These are phyloP conservation scores for Neurospora sp. DNA, from an alignment of 495 filamentous ascomycete species.

Conservation along the genomic window DNA sequence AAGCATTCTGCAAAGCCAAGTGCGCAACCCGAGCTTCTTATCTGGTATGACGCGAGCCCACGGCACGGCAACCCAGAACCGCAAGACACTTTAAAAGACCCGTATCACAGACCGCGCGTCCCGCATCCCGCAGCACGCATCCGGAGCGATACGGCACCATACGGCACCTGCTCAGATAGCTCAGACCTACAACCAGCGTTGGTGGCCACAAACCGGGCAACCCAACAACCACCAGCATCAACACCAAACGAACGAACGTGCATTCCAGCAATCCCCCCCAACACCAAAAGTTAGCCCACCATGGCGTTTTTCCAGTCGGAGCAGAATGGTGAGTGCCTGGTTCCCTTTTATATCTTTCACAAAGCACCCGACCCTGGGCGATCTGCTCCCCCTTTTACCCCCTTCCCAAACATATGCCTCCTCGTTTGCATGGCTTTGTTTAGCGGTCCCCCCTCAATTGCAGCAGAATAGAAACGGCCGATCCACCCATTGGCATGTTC, in stretches of 20 bases:
- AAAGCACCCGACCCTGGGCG: not conserved
- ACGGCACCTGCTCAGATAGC: constrained; percentile 4
- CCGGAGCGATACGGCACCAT: not conserved
- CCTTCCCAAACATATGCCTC: not conserved
- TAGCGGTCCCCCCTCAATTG: constrained; percentile 9
- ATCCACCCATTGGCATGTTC: constrained; percentile 13
- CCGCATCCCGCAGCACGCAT: not conserved
- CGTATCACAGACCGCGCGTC: constrained; percentile 4
- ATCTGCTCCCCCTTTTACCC: constrained; percentile 1
- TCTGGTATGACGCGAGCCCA: constrained; percentile 25
- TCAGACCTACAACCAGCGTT: not conserved
- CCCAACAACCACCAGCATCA: not conserved
- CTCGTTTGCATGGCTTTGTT: constrained; percentile 3
- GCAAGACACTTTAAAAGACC: constrained; percentile 17
- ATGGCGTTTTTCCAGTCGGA: constrained; percentile 23
- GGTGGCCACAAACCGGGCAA: constrained; percentile 1
- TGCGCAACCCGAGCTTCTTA: constrained; percentile 10
- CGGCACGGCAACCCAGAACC: constrained; percentile 15
- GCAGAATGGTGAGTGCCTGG: constrained; percentile 22
- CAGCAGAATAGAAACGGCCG: constrained; percentile 6
- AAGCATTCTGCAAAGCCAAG: constrained; percentile 1
- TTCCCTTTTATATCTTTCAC: constrained; percentile 5
- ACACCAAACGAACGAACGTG: not conserved
- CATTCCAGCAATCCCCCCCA: not conserved
- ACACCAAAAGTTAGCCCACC: constrained; percentile 9